Evolutionary conservation across 331 rosid species (phyloP).

Genomic region (Cydonia oblonga): DNA sequence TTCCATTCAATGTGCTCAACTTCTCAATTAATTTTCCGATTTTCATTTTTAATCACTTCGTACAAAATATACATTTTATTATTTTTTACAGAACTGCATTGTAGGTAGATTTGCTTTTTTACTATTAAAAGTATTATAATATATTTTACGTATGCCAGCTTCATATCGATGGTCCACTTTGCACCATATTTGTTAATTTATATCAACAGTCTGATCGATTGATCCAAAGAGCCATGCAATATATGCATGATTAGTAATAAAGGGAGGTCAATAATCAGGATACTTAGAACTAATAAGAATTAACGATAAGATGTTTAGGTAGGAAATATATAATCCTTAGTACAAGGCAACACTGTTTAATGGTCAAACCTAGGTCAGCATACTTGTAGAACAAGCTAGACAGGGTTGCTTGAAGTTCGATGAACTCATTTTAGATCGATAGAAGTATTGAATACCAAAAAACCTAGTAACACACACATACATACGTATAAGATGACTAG

Average conservation of each 20-base stretch:
- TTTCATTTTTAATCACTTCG: not conserved
- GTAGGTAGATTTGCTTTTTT: not conserved
- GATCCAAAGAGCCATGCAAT: not conserved
- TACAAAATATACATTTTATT: not conserved
- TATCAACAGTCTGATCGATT: not conserved
- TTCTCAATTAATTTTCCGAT: not conserved
- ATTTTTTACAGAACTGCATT: not conserved
- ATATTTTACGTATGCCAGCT: not conserved
- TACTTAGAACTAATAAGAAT: not conserved
- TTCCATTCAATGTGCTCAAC: slow-evolving; percentile 13
- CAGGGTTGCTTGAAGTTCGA: not conserved
- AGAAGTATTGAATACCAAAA: too few relatives aligned
- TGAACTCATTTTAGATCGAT: not conserved
- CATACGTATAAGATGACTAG: too few relatives aligned
- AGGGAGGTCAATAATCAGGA: not conserved
- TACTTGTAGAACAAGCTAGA: not conserved
- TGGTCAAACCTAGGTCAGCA: not conserved
- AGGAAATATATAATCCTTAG: too few relatives aligned
- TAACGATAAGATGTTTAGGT: too few relatives aligned
- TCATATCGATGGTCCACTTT: not conserved
- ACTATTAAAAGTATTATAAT: not conserved
- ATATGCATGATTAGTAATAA: not conserved
- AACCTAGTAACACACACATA: too few relatives aligned
- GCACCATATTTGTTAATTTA: not conserved
- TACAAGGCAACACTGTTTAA: not conserved